Percentiles rank a stretch among this genome's conserved stretches.
phyloP scores from a whole-genome alignment of 2,329 filamentous ascomycete species.

The Zymoseptoria ardabiliae region DNA sequence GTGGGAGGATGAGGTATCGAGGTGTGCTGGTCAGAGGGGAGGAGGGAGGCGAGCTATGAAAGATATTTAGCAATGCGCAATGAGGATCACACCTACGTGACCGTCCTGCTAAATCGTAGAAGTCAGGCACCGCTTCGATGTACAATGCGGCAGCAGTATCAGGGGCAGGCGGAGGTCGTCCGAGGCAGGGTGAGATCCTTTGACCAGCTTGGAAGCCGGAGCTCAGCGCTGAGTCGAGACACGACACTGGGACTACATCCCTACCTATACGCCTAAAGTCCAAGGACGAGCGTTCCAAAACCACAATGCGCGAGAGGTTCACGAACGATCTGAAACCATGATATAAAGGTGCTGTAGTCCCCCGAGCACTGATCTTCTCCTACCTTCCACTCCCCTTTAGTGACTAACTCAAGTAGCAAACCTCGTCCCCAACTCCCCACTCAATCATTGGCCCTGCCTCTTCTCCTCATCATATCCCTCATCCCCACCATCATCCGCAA shows the following conservation, averaged over 20 bases:
- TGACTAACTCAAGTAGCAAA: not conserved
- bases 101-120: conserved; percentile 19
- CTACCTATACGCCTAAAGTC: not conserved
- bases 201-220: not conserved
- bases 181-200: conserved; percentile 20
- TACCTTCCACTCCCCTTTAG: not conserved
- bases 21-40: conserved; percentile 28
- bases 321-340: not conserved
- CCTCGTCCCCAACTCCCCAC: not conserved
- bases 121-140: conserved; percentile 35
- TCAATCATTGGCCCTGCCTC: not conserved
- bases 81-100: too few relatives aligned
- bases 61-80: not conserved
- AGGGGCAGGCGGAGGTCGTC: conserved; percentile 31
- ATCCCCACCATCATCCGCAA: not conserved
- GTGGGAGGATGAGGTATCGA: conserved; percentile 40
- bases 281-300: too few relatives aligned
- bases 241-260: conserved; percentile 33
- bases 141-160: conserved; percentile 31
- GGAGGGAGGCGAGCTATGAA: not conserved
- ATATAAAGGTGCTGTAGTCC: not conserved
- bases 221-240: conserved; percentile 8
- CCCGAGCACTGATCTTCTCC: not conserved
- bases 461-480: not conserved
- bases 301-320: too few relatives aligned